phyloP scores from a whole-genome alignment of 495 filamentous ascomycete genomes.

The Aspergillus ostianus region DNA sequence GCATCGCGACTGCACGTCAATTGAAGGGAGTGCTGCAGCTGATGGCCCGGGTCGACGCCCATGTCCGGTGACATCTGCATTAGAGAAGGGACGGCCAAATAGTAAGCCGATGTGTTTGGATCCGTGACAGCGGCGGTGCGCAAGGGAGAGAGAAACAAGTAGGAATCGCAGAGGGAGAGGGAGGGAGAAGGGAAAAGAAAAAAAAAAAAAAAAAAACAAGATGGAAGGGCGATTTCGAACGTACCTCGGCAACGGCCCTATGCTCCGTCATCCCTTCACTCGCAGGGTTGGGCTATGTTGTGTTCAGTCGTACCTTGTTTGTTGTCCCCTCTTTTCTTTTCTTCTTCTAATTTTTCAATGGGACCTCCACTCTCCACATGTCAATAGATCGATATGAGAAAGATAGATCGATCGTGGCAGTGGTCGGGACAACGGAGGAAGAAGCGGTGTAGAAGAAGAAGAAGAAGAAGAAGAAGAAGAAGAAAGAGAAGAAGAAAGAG shows the following conservation, averaged over 20 bases:
- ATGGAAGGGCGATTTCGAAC: background rate
- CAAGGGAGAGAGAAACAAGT: slow-evolving; percentile 11
- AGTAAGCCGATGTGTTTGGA: background rate
- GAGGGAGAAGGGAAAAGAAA: slow-evolving; percentile 3
- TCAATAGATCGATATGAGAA: no score
- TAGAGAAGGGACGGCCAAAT: background rate
- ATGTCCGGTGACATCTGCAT: slow-evolving; percentile 13
- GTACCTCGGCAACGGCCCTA: slow-evolving; percentile 4
- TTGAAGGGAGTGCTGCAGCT: slow-evolving; percentile 26
- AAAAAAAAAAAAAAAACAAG: background rate
- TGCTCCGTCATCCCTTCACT: slow-evolving; percentile 1
- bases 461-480: slow-evolving; percentile 4
- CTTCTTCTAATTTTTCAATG: no score
- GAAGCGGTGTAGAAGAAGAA: background rate
- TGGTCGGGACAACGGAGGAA: background rate
- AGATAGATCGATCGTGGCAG: background rate
- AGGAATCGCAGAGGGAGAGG: background rate
- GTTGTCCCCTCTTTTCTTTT: no score
- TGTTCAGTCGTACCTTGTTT: background rate
- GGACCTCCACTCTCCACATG: no score
- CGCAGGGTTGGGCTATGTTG: background rate
- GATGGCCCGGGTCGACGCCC: slow-evolving; percentile 20
- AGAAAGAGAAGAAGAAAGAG: slow-evolving; percentile 3
- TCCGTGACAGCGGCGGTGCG: background rate
- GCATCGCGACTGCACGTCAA: slow-evolving; percentile 14